These are phyloP conservation scores for Tieghemostelium lacteum DNA, from an alignment of 78 protist species.

Conservation along the genomic window DNA sequence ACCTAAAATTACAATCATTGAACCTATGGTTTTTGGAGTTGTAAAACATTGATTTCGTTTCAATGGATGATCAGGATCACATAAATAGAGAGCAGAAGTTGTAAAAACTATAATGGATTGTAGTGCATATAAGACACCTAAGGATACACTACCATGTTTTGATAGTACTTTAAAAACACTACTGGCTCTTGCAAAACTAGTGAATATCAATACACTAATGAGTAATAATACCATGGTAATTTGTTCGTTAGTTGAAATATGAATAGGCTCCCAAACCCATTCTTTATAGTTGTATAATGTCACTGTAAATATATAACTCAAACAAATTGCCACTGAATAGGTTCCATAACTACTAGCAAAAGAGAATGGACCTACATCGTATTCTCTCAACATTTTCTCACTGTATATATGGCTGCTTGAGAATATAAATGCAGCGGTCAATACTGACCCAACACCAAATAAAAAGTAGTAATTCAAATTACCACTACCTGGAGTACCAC, in stretches of 20 bases:
- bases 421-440: constrained; percentile 52
- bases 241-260: not conserved
- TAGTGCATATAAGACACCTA: constrained; percentile 61
- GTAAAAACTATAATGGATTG: constrained; percentile 47
- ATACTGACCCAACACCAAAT: not conserved
- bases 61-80: constrained; percentile 58
- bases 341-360: constrained; percentile 45
- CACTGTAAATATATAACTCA: constrained; percentile 14
- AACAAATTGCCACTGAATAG: constrained; percentile 12
- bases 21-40: constrained; percentile 30
- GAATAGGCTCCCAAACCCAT: constrained; percentile 34
- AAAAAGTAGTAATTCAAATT: not conserved
- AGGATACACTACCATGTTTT: constrained; percentile 39
- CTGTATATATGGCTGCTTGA: constrained; percentile 54
- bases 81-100: constrained; percentile 31
- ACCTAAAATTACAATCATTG: constrained; percentile 30
- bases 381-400: constrained; percentile 8
- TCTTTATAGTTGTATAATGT: constrained; percentile 38
- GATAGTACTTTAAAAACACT: constrained; percentile 32
- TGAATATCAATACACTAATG: not conserved
- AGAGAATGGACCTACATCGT: constrained; percentile 17
- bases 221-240: not conserved
- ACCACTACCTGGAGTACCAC: not conserved
- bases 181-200: constrained; percentile 31
- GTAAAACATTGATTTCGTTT: constrained; percentile 46